phyloP scores from a whole-genome alignment of 1,139 yeast genomes.

The Candida glucosophila region DNA sequence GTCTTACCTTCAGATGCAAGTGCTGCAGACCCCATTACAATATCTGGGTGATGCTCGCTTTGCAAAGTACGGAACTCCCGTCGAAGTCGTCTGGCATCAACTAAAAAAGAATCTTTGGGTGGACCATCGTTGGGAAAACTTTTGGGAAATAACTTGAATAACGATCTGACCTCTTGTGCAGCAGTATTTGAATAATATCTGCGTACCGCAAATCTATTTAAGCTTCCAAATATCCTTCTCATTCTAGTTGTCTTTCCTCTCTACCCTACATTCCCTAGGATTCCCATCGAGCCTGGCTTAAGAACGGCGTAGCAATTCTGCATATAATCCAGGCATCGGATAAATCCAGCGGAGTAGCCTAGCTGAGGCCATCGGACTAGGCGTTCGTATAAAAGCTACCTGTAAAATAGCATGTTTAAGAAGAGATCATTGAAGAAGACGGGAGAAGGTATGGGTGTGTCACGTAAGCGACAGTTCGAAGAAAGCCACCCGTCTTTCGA shows the following conservation, averaged over 20 bases:
- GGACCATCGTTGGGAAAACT: conserved; percentile 67
- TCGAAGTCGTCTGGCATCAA: conserved; percentile 49
- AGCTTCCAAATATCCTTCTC: no score
- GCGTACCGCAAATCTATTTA: no score
- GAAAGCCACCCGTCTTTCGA: conserved; percentile 3
- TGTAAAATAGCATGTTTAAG: conserved; percentile 35
- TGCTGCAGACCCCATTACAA: conserved; percentile 23
- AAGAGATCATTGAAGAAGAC: conserved; percentile 18
- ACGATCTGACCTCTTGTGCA: conserved; percentile 13
- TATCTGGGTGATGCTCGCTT: conserved; percentile 75
- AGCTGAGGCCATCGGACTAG: no score
- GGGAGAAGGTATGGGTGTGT: conserved; percentile 6
- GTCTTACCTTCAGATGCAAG: conserved; percentile 7
- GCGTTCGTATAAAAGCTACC: no score
- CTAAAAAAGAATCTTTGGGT: conserved; percentile 49
- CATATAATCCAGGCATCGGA: no score
- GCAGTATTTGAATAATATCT: conserved; percentile 3
- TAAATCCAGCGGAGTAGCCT: no score
- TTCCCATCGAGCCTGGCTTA: no score
- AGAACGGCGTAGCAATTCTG: no score
- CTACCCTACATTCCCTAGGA: no score
- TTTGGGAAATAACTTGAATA: conserved; percentile 63
- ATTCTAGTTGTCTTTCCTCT: no score
- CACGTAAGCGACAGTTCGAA: conserved; percentile 12
- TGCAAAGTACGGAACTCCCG: conserved; percentile 72